Evolutionary conservation across 495 filamentous ascomycete species (phyloP), one percentile per base, ranked within the genome.

Genomic region (Daldinia vernicosa): DNA sequence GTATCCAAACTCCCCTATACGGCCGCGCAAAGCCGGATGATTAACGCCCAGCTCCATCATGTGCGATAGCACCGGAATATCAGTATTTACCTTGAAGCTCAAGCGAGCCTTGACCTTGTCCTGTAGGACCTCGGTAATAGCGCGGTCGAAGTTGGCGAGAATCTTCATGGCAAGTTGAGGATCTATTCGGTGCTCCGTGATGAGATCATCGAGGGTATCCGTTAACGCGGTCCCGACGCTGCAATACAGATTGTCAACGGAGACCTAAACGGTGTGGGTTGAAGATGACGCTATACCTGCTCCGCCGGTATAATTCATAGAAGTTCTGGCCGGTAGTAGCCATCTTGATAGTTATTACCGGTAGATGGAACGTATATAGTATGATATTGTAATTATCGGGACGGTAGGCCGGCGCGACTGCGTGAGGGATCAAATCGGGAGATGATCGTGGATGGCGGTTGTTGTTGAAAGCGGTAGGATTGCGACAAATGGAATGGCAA

Each of bases 91-190:
- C 93, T 99, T 99, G 87, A 99, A 99, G 6, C 87, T 91, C 82
- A 98, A 80, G 43, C 94, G 89, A 27, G 93, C 87, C 82, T 95
- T 96, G 71, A 98, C 94, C 79, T 92, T 96, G 0, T 97, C 93
- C 28, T 90, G 89, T 61, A 99, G 82, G 3, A 96, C 90, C 74
- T 97, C 92, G 12, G 95, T 90, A 59, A 99, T 91, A 54, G 89
- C 87, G 61, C 91, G 88, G 78, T 99, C 96, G 80, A 97, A 98
- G 81, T 95, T 93, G 56, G 87, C 89, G 56, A 99, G 85, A 60
- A 99, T 92, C 85, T 97, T 97, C 93, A 98, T 98, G 32, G 96
- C 96, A 39, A 98, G 89, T 81, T 99, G 96, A 19, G 96, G 96
- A 81, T 97, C 94, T 80, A 99, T 98, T 43, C 91, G 90, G 65